Evolutionary conservation across 2,329 filamentous ascomycete species (phyloP), one percentile per base, ranked within the genome.

Genomic region (Ascochyta rabiei): DNA sequence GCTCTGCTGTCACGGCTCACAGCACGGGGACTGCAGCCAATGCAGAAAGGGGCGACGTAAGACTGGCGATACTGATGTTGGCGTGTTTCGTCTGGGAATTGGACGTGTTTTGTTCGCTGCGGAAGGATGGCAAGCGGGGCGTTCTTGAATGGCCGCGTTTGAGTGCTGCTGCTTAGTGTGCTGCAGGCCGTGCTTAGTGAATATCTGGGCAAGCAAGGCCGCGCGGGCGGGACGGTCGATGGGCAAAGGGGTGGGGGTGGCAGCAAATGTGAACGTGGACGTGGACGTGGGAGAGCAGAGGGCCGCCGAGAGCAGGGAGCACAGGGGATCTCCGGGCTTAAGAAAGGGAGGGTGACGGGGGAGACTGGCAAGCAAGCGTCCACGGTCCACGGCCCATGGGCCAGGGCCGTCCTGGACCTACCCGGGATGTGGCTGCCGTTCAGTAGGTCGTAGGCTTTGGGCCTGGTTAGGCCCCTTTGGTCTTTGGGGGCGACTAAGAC

Each of bases 31-130:
- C 21, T 30, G 33, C 56, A 41, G 31, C 48, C 21, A 53, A 61
- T 44, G 53, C 43, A 55, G 34, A 61, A 54, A 58, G 62, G 58
- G 59, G 62, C 59, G 48, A 56, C 49, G 59, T 63, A 70, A 67
- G 68, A 71, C 67, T 71, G 68, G 66, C 66, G 61, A 61, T 68
- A 67, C 62, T 53, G 62, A 67, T 69, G 66, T 50, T 62, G 53
- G 62, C 40, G 64, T 56, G 66, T 66, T 62, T 64, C 59, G 65
- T 48, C 49, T 57, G 59, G 59, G 53, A 59, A 52, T 61, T 62
- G 56, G 59, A 49, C 41, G 55, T 48, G 48, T 53, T 51, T 54
- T 55, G 62, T 45, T 40, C 31, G 60, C 48, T 50, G 49, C 51
- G 43, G 57, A 49, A 52, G 54, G 49, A 49, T 48, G 58, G 47